Evolutionary conservation across 2,329 filamentous ascomycete species (phyloP).

Genomic region (Exophiala xenobiotica): DNA sequence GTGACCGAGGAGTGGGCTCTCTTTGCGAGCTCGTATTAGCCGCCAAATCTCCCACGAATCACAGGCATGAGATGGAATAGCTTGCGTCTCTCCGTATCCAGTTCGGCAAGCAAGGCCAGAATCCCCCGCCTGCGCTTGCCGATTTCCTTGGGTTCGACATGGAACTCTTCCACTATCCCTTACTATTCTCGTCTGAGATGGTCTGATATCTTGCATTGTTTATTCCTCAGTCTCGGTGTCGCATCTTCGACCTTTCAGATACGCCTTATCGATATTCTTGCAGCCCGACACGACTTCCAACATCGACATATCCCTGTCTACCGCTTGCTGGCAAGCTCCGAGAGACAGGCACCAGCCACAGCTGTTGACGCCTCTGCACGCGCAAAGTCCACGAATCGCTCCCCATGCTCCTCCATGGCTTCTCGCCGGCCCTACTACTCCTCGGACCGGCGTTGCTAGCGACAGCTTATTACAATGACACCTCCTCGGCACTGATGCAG

Average conservation of each 20-base stretch:
- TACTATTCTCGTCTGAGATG: slow-evolving; percentile 2
- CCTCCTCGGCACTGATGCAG: slow-evolving; percentile 60
- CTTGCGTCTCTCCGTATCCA: no score
- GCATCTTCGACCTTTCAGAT: background rate
- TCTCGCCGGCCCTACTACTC: slow-evolving; percentile 14
- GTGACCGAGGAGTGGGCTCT: no score
- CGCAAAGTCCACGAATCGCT: slow-evolving; percentile 5
- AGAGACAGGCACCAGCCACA: slow-evolving; percentile 25
- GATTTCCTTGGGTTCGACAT: background rate
- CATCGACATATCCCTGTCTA: background rate
- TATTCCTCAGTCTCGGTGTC: background rate
- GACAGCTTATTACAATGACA: slow-evolving; percentile 52
- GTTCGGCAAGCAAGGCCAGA: no score
- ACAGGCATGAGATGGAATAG: no score
- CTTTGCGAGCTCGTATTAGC: no score
- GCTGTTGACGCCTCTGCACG: slow-evolving; percentile 8
- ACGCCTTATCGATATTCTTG: background rate
- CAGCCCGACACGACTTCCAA: background rate
- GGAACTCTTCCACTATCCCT: background rate
- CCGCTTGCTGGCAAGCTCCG: slow-evolving; percentile 17
- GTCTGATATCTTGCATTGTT: slow-evolving; percentile 8
- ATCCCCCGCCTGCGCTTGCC: background rate
- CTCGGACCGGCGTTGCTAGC: slow-evolving; percentile 12
- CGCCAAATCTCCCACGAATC: no score
- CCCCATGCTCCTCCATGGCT: slow-evolving; percentile 24